phyloP scores from a whole-genome alignment of 192 early-diverging fungal genomes.

The Podochytrium sp. region DNA sequence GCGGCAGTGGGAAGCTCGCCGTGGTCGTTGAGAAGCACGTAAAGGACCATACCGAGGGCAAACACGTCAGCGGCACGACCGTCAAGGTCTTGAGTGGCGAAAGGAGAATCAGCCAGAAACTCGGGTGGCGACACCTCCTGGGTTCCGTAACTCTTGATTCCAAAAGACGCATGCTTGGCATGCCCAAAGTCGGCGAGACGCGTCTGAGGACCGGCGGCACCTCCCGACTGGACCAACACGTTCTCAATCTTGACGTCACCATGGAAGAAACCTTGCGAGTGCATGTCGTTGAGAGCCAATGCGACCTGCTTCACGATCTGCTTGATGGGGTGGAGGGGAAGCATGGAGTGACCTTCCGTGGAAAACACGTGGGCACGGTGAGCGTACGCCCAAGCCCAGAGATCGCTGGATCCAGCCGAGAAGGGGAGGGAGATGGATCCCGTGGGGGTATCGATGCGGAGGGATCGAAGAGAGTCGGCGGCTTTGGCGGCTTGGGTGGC shows the following conservation, averaged over 20 bases:
- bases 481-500: background rate
- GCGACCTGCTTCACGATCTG: slow-evolving; percentile 50
- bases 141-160: slow-evolving; percentile 18
- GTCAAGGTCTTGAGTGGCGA: background rate
- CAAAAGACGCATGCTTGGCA: background rate
- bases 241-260: slow-evolving; percentile 69
- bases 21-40: background rate
- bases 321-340: slow-evolving; percentile 16
- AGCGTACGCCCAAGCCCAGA: slow-evolving; percentile 12
- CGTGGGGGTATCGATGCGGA: background rate
- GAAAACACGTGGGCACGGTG: background rate
- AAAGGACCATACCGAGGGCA: slow-evolving; percentile 34
- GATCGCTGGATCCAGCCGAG: slow-evolving; percentile 4
- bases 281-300: slow-evolving; percentile 44
- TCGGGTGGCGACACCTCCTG: slow-evolving; percentile 15
- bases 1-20: slow-evolving; percentile 20
- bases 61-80: slow-evolving; percentile 29
- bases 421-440: background rate
- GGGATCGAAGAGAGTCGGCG: background rate
- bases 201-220: background rate
- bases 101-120: background rate
- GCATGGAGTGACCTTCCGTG: background rate
- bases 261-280: slow-evolving; percentile 53
- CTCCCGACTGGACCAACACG: slow-evolving; percentile 35
- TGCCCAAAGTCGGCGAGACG: slow-evolving; percentile 34